Conservation (phyloP, 257 asterid species). For the Cynanchum wilfordii region DNA sequence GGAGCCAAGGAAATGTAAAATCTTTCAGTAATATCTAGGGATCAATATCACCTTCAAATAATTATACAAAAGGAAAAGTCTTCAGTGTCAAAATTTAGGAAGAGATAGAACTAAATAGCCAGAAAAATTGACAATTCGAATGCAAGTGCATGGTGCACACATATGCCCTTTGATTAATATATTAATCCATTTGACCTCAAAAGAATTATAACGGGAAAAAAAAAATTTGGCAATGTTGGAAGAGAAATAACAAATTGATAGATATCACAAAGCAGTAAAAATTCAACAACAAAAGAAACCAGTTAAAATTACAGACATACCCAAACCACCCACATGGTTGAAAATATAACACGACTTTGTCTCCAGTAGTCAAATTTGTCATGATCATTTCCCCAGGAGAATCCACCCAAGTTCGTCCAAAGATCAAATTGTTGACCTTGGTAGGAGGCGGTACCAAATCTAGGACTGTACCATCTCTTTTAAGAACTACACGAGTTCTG, state of each 20-base stretch:
- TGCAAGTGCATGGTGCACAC: neutral
- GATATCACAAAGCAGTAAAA: neutral
- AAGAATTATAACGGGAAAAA: neutral
- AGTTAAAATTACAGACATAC: conserved; percentile 34
- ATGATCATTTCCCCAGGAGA: conserved; percentile 91
- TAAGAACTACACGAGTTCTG: conserved; percentile 89
- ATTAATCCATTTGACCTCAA: neutral
- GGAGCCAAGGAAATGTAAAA: neutral
- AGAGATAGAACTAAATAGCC: neutral
- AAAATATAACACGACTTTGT: conserved; percentile 87
- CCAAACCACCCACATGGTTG: conserved; percentile 99
- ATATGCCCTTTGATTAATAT: neutral
- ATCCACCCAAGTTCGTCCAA: conserved; percentile 99
- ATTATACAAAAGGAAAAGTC: neutral
- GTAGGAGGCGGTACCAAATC: conserved; percentile 98
- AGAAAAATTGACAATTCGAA: too few species aligned
- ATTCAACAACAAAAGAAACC: neutral
- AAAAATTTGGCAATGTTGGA: neutral
- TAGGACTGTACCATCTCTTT: conserved; percentile 66
- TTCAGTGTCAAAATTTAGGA: neutral
- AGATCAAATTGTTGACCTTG: conserved; percentile 85
- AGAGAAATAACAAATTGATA: neutral
- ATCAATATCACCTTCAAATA: neutral
- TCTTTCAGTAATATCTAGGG: neutral
- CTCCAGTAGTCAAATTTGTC: conserved; percentile 93